A percentile compares a stretch with the other conserved stretches of the same genome.
Evolutionary conservation across 495 filamentous ascomycete genomes (phyloP).

Genomic region (Massariosphaeria phaeospora): DNA sequence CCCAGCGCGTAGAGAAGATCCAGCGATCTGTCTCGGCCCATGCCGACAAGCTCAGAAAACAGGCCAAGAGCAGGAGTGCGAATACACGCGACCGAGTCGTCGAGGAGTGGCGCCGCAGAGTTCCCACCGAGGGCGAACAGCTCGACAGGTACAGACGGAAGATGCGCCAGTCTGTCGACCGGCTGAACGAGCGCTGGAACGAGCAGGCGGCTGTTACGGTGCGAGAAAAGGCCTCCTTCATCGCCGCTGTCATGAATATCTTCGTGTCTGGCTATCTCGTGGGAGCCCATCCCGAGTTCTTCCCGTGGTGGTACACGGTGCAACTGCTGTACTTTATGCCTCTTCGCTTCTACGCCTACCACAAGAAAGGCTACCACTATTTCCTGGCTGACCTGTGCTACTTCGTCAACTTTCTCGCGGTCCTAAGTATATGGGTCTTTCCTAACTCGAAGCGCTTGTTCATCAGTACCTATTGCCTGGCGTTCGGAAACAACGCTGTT

Average conservation of each 20-base stretch:
- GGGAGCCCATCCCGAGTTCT: conserved; percentile 76
- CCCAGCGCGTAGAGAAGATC: conserved; percentile 81
- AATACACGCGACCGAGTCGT: conserved; percentile 69
- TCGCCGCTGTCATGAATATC: conserved; percentile 91
- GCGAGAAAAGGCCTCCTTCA: conserved; percentile 93
- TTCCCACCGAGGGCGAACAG: conserved; percentile 85
- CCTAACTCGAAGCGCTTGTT: conserved; percentile 87
- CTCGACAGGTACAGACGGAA: conserved; percentile 82
- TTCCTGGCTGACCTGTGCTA: conserved; percentile 97
- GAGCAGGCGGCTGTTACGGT: conserved; percentile 79
- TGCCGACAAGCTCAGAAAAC: conserved; percentile 75
- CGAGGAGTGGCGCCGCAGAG: conserved; percentile 76
- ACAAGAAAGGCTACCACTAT: conserved; percentile 87
- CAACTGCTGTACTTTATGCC: conserved; percentile 83
- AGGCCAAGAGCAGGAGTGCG: conserved; percentile 56
- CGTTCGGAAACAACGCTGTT: conserved; percentile 92
- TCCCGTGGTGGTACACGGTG: conserved; percentile 84
- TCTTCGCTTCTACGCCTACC: conserved; percentile 86
- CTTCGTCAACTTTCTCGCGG: conserved; percentile 85
- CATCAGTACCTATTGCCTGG: conserved; percentile 86
- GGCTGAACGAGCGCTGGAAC: conserved; percentile 78
- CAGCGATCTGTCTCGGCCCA: conserved; percentile 74
- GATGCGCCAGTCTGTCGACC: conserved; percentile 83
- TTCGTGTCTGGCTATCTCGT: conserved; percentile 94
- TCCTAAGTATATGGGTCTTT: conserved; percentile 85